Percentiles rank a stretch among this genome's conserved stretches.
These are phyloP conservation scores for Nemania abortiva DNA, from an alignment of 2,329 filamentous ascomycete genomes.

Conservation along the genomic window DNA sequence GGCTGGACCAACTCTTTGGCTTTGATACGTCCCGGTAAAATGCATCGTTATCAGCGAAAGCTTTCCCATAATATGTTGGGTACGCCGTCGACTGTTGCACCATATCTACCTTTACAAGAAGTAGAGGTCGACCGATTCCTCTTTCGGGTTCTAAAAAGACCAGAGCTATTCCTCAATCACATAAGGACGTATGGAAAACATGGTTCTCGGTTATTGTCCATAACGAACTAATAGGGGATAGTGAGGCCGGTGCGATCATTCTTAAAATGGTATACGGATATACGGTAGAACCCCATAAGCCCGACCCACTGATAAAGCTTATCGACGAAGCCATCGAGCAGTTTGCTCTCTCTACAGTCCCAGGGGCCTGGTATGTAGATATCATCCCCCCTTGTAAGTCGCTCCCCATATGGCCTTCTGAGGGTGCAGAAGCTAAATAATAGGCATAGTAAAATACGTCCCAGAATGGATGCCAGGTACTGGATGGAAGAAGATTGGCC, in stretches of 20 bases:
- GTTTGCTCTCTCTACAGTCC: constrained; percentile 36
- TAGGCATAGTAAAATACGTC: constrained; percentile 38
- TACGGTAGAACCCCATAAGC: constrained; percentile 37
- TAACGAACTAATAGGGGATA: constrained; percentile 26
- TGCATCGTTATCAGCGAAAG: constrained; percentile 46
- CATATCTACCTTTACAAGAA: constrained; percentile 33
- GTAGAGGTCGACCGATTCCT: constrained; percentile 37
- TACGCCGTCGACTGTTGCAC: constrained; percentile 42
- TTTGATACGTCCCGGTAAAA: constrained; percentile 41
- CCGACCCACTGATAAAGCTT: constrained; percentile 45
- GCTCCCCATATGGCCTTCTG: not conserved
- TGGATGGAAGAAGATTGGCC: constrained; percentile 43
- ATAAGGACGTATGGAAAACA: constrained; percentile 31
- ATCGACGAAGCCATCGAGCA: constrained; percentile 40
- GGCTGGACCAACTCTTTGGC: constrained; percentile 46
- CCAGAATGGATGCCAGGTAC: constrained; percentile 50
- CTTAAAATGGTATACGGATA: constrained; percentile 50
- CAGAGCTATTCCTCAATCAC: constrained; percentile 25
- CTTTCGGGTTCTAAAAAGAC: constrained; percentile 34
- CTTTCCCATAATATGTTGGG: constrained; percentile 49
- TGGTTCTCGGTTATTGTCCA: not conserved
- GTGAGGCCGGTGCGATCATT: constrained; percentile 47
- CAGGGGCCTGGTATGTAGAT: constrained; percentile 49
- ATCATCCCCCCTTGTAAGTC: constrained; percentile 44
- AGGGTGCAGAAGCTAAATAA: constrained; percentile 14